Percentiles rank a stretch among this genome's conserved stretches.
phyloP scores from a whole-genome alignment of 2,329 filamentous ascomycete genomes.

The Diaporthe ilicicola region DNA sequence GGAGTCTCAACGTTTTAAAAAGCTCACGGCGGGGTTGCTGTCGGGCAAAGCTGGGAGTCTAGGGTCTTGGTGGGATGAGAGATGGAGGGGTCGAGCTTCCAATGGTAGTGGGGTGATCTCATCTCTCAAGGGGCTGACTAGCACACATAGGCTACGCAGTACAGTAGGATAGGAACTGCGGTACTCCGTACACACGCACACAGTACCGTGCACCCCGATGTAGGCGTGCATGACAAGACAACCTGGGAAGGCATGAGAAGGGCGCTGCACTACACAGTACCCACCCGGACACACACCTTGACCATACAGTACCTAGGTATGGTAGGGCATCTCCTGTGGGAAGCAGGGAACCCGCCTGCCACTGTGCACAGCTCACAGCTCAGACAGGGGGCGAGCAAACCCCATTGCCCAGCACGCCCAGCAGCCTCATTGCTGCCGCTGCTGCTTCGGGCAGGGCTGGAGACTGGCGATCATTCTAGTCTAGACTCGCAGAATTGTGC shows the following conservation, averaged over 20 bases:
- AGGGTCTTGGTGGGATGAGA: constrained; percentile 30
- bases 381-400: not conserved
- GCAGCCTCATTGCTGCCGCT: not conserved
- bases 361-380: constrained; percentile 21
- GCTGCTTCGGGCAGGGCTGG: not conserved
- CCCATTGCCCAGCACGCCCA: not conserved
- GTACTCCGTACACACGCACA: too few relatives aligned
- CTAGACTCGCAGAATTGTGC: not conserved
- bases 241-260: constrained; percentile 12
- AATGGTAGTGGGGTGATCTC: constrained; percentile 22
- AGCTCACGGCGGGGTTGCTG: constrained; percentile 28
- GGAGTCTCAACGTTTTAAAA: constrained; percentile 32
- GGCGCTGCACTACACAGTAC: not conserved
- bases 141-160: not conserved
- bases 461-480: constrained; percentile 7
- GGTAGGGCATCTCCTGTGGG: constrained; percentile 6
- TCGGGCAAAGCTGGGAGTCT: constrained; percentile 14
- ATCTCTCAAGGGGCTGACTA: constrained; percentile 5
- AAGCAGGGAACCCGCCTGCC: constrained; percentile 17
- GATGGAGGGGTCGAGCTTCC: constrained; percentile 27
- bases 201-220: not conserved
- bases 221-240: constrained; percentile 13
- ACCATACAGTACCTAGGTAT: not conserved
- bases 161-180: too few relatives aligned
- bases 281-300: not conserved